Evolutionary conservation across 768 basidiomycete genomes (phyloP).

Genomic region (Crepidotus variabilis): DNA sequence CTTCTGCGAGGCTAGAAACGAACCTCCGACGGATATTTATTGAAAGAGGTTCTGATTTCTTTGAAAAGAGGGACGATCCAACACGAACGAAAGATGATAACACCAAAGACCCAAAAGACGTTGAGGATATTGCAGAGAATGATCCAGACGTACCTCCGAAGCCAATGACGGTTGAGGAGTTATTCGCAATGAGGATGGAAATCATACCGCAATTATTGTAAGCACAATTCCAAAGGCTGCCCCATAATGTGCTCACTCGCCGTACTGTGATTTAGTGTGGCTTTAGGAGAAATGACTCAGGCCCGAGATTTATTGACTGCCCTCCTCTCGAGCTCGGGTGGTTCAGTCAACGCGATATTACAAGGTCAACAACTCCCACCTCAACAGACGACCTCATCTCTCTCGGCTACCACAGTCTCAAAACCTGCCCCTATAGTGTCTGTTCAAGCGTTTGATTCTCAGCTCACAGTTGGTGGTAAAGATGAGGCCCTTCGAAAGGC

Average conservation of each 20-base stretch:
- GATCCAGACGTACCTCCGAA: constrained; percentile 25
- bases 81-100: constrained; percentile 10
- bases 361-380: constrained; percentile 15
- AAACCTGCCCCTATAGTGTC: constrained; percentile 66
- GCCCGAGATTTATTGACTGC: constrained; percentile 67
- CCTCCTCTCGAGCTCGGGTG: constrained; percentile 38
- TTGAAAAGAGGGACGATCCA: constrained; percentile 37
- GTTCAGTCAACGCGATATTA: not conserved
- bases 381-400: constrained; percentile 21
- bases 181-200: constrained; percentile 70
- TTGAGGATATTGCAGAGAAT: constrained; percentile 19
- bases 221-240: constrained; percentile 25
- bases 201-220: constrained; percentile 71
- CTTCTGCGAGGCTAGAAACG: constrained; percentile 56
- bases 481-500: constrained; percentile 78
- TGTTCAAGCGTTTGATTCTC: constrained; percentile 68
- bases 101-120: constrained; percentile 1
- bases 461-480: constrained; percentile 72
- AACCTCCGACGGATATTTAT: constrained; percentile 65
- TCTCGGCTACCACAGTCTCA: constrained; percentile 62
- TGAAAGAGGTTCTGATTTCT: constrained; percentile 76
- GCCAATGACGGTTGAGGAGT: constrained; percentile 70
- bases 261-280: constrained; percentile 43
- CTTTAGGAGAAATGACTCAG: constrained; percentile 76
- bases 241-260: not conserved